Base-by-base conservation (phyloP, 768 basidiomycete species). In the Aureoboletus auriporus region DNA sequence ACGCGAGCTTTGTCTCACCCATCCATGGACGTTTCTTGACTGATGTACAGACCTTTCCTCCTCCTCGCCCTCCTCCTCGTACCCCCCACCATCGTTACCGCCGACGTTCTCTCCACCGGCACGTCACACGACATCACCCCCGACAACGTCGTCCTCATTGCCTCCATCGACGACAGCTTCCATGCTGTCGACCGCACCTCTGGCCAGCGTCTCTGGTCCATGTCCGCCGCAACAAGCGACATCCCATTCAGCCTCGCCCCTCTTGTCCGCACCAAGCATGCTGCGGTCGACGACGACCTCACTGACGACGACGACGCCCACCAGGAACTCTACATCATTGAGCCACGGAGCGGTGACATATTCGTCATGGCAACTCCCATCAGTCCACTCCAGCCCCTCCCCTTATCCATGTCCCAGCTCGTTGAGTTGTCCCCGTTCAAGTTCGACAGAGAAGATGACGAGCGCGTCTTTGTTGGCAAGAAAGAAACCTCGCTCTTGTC, bases 281-380 rank as follows among this genome's bases (percentile, higher is more conserved):
- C 75, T 10, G 70, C 82, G 38, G 61, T 73, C 39, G 80, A 86
- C 61, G 71, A 77, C 7, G 83, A 86, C 55, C 56, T 76, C 39
- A 74, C 67, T 10, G 75, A 76, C 51, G 83, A 84, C 53, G 76
- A 78, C 41, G 63, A 70, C 46, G 61, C 67, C 1, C 65, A 71
- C 26, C 79, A 82, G 57, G 90, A 92, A 64, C 79, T 86, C 38
- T 98, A 95, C 69, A 85, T 97, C 51, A 89, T 97, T 44, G 95
- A 97, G 61, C 95, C 95, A 0, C 89, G 93, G 72, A 86, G 89
- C 5, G 95, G 95, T 7, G 87, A 92, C 60, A 89, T 98, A 55
- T 98, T 89, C 65, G 82, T 96, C 51, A 84, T 91, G 71, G 69
- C 82, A 6, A 77, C 80, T 0, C 82, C 84, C 1, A 75, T 75